Percentiles rank a stretch among this genome's conserved stretches.
Conservation (phyloP, 345 rosid species). For the Populus alba region DNA sequence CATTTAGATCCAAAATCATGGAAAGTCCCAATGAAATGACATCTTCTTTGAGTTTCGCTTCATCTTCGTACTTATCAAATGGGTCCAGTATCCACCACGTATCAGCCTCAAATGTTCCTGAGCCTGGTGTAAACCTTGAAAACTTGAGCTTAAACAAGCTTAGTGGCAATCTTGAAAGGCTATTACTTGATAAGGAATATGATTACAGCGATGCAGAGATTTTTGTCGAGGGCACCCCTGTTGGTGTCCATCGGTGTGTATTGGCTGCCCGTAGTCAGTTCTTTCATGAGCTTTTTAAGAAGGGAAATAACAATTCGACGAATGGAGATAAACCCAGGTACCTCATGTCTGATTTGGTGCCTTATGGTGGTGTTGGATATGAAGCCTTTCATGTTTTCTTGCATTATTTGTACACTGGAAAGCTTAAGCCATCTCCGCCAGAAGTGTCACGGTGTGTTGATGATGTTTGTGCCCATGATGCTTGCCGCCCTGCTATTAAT, state of each 20-base stretch:
- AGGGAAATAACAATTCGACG: not conserved
- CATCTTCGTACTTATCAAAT: not conserved
- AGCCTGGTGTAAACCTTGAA: not conserved
- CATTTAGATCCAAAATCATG: not conserved
- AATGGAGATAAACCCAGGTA: conserved; percentile 36
- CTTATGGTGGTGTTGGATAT: conserved; percentile 33
- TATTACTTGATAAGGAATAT: not conserved
- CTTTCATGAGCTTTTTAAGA: conserved; percentile 25
- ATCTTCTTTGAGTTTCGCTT: not conserved
- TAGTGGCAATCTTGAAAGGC: not conserved
- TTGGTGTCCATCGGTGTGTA: conserved; percentile 40
- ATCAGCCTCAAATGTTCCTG: not conserved
- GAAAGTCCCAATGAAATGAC: not conserved
- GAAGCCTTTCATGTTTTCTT: conserved; percentile 41
- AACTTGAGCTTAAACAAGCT: not conserved
- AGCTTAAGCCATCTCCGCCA: conserved; percentile 26
- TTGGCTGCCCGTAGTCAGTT: conserved; percentile 44
- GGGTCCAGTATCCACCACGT: not conserved
- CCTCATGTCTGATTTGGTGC: conserved; percentile 28
- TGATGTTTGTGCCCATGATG: conserved; percentile 32
- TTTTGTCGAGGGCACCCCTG: not conserved
- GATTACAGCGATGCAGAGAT: not conserved
- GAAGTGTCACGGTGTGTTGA: conserved; percentile 52
- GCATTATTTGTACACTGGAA: conserved; percentile 45
- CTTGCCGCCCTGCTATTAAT: conserved; percentile 44